phyloP scores from a whole-genome alignment of 192 early-diverging fungal species.

The Linderina pennispora region DNA sequence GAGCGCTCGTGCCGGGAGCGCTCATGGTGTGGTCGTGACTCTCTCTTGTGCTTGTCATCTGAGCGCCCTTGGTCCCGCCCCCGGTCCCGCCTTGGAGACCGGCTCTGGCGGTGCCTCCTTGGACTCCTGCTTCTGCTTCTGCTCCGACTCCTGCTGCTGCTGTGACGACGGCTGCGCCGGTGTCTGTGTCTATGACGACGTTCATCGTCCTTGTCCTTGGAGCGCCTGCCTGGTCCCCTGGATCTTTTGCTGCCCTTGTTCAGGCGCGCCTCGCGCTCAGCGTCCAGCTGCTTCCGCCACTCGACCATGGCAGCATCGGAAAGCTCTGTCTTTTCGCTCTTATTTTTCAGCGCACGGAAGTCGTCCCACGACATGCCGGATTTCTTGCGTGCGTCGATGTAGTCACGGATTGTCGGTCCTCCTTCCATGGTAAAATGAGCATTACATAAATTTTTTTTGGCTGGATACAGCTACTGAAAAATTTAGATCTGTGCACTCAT shows the following conservation, averaged over 20 bases:
- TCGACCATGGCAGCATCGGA: conserved; percentile 34
- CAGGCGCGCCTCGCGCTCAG: conserved; percentile 34
- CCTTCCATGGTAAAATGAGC: conserved; percentile 3
- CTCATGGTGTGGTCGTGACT: no score
- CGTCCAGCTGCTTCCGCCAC: conserved; percentile 41
- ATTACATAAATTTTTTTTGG: no score
- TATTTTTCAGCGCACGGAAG: conserved; percentile 36
- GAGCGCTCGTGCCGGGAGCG: no score
- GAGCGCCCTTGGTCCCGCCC: no score
- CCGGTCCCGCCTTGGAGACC: no score
- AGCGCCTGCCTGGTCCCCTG: background rate
- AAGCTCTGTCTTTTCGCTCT: conserved; percentile 22
- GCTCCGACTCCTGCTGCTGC: conserved; percentile 3
- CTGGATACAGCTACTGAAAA: no score
- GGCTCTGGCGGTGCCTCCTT: no score
- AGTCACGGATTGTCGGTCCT: conserved; percentile 33
- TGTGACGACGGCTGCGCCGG: background rate
- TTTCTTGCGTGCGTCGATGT: conserved; percentile 42
- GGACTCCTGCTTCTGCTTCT: background rate
- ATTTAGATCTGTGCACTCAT: background rate
- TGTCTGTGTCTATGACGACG: background rate
- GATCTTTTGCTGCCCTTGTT: conserved; percentile 4
- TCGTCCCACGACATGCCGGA: conserved; percentile 42
- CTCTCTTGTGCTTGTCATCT: no score
- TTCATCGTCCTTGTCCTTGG: conserved; percentile 1